phyloP scores from a whole-genome alignment of 345 rosid species.

The Raphanus sativus region DNA sequence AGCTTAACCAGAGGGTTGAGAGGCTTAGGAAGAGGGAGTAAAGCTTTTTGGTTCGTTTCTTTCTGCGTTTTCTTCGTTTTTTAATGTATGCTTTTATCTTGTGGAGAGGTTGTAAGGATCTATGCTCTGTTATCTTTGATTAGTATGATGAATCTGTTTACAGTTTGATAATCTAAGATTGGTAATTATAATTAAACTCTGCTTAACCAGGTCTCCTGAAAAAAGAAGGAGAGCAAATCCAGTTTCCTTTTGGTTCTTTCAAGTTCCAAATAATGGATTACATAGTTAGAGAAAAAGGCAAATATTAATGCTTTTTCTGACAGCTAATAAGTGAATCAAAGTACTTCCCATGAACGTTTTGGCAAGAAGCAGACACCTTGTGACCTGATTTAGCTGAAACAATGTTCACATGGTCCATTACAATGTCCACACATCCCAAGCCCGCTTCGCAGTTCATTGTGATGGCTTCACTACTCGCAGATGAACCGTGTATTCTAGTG shows the following conservation, averaged over 20 bases:
- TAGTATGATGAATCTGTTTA: no score
- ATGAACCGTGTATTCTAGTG: conserved; percentile 34
- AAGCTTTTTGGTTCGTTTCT: neutral
- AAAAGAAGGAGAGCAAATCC: neutral
- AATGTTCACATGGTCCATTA: conserved; percentile 33
- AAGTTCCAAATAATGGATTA: neutral
- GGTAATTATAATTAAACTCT: neutral
- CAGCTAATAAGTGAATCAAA: conserved; percentile 12
- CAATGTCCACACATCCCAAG: conserved; percentile 39
- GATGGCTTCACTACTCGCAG: conserved; percentile 36
- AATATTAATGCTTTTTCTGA: neutral
- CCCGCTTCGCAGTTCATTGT: conserved; percentile 34
- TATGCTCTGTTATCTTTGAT: neutral
- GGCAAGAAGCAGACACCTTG: conserved; percentile 32
- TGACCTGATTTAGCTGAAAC: conserved; percentile 20
- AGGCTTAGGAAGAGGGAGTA: conserved; percentile 56
- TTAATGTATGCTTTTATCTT: neutral
- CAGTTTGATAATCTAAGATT: neutral
- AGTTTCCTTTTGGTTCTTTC: neutral
- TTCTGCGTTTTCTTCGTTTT: neutral
- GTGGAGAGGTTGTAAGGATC: neutral
- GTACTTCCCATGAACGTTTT: conserved; percentile 28
- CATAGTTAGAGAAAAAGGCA: neutral
- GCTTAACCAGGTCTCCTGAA: neutral
- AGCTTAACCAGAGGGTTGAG: conserved; percentile 68